Conservation (phyloP, 1,139 yeast genomes). For the Petasospora rhodanensis region DNA sequence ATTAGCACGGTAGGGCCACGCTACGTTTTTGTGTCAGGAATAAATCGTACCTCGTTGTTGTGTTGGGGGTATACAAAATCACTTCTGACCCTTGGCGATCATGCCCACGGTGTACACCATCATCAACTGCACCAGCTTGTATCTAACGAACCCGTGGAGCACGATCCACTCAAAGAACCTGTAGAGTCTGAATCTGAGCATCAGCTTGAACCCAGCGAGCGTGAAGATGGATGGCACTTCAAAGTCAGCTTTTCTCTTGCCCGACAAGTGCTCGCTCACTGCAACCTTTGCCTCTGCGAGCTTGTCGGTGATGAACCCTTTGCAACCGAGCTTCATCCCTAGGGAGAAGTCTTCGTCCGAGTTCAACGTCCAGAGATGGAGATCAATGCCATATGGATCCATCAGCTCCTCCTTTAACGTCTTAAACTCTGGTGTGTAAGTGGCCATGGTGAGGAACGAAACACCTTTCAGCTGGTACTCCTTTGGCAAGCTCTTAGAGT, state of each 20-base stretch:
- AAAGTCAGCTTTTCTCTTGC: conserved; percentile 1
- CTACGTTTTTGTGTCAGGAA: too few species aligned
- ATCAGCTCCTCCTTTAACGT: conserved; percentile 33
- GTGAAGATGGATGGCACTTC: conserved; percentile 7
- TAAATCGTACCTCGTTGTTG: too few species aligned
- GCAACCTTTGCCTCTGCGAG: conserved; percentile 15
- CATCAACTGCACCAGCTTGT: conserved; percentile 10
- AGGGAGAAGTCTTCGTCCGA: conserved; percentile 16
- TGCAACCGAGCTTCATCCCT: conserved; percentile 11
- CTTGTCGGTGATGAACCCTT: conserved; percentile 23
- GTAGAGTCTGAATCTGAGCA: conserved; percentile 10
- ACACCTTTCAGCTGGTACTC: conserved; percentile 38
- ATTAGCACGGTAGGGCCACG: too few species aligned
- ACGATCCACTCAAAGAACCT: conserved; percentile 21
- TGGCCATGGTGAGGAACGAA: conserved; percentile 36
- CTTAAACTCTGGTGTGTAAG: conserved; percentile 39
- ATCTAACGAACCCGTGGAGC: conserved; percentile 10
- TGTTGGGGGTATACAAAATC: too few species aligned
- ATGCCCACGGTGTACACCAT: conserved; percentile 4
- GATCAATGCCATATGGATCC: conserved; percentile 40
- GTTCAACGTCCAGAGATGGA: conserved; percentile 86
- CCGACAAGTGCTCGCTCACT: conserved; percentile 4
- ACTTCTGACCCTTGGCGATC: too few species aligned
- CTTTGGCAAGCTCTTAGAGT: conserved; percentile 31
- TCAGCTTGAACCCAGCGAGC: conserved; percentile 3